Evolutionary conservation across 257 asterid species (phyloP).

Genomic region (Capsicum baccatum): DNA sequence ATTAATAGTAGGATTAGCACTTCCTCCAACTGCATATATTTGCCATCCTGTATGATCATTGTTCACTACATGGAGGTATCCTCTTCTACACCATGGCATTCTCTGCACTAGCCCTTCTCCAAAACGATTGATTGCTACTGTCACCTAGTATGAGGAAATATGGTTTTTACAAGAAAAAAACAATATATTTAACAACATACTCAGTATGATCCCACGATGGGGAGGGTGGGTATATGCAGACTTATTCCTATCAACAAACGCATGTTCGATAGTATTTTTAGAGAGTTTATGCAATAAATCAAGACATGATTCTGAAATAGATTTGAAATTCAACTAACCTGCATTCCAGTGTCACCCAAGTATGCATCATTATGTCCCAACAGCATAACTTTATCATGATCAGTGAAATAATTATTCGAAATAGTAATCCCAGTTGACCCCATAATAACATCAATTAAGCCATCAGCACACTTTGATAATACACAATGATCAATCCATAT

Average conservation of each 20-base stretch:
- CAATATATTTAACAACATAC: no score
- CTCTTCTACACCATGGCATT: slow-evolving; percentile 74
- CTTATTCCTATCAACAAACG: no score
- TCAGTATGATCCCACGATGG: no score
- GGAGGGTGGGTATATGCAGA: no score
- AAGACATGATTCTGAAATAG: no score
- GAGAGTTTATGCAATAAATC: no score
- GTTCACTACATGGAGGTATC: slow-evolving; percentile 77
- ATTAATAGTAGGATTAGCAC: slow-evolving; percentile 68
- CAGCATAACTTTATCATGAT: slow-evolving; percentile 87
- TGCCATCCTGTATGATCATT: slow-evolving; percentile 69
- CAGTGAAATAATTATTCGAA: slow-evolving; percentile 72
- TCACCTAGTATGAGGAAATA: slow-evolving; percentile 47
- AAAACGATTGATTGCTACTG: slow-evolving; percentile 71
- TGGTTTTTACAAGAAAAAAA: no score
- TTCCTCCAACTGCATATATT: slow-evolving; percentile 77
- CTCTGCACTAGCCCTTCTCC: slow-evolving; percentile 73
- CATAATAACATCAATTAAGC: slow-evolving; percentile 76
- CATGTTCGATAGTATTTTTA: neutral
- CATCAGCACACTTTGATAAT: slow-evolving; percentile 83
- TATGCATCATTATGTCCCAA: slow-evolving; percentile 76
- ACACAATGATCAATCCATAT: slow-evolving; percentile 92
- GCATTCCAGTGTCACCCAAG: slow-evolving; percentile 84
- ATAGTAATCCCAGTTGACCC: slow-evolving; percentile 88
- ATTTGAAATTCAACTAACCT: slow-evolving; percentile 48